phyloP scores from a whole-genome alignment of 768 basidiomycete species.

The Pleurotus djamor region DNA sequence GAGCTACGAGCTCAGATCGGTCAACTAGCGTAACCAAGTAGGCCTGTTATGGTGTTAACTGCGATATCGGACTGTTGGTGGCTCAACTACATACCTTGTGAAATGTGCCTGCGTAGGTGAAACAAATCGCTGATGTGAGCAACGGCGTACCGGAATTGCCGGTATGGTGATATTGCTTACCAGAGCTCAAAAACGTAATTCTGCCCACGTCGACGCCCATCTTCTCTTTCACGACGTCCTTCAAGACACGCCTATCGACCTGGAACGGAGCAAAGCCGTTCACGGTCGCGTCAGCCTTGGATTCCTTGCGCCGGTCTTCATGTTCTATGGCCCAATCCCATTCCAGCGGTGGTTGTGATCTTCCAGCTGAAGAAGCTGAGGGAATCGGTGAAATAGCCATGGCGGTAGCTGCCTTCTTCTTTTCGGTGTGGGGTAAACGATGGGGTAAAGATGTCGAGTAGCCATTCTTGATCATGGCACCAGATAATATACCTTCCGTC shows the following conservation, averaged over 20 bases:
- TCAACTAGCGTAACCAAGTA: conserved; percentile 72
- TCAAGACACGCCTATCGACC: conserved; percentile 72
- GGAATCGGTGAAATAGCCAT: conserved; percentile 9
- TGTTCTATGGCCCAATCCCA: conserved; percentile 79
- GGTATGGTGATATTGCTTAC: conserved; percentile 32
- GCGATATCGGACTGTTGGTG: not conserved
- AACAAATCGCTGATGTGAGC: too few relatives aligned
- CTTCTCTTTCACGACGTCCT: conserved; percentile 75
- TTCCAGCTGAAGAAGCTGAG: conserved; percentile 2
- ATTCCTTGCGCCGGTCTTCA: conserved; percentile 64
- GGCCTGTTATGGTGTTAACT: conserved; percentile 41
- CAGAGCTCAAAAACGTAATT: conserved; percentile 74
- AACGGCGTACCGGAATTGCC: conserved; percentile 6
- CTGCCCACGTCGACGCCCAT: conserved; percentile 63
- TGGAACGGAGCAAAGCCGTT: conserved; percentile 68
- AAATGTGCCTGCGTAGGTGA: conserved; percentile 60
- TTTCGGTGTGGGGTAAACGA: not conserved
- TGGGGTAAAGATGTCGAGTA: not conserved
- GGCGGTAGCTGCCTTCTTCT: not conserved
- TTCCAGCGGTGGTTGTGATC: conserved; percentile 28
- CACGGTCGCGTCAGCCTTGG: conserved; percentile 56
- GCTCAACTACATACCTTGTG: conserved; percentile 54
- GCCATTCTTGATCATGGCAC: conserved; percentile 5
- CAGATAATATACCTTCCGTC: not conserved
- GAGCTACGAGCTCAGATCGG: conserved; percentile 63